Evolutionary conservation across 768 basidiomycete genomes (phyloP), one percentile per base, ranked within the genome.

Genomic region (Pisolithus tinctorius): DNA sequence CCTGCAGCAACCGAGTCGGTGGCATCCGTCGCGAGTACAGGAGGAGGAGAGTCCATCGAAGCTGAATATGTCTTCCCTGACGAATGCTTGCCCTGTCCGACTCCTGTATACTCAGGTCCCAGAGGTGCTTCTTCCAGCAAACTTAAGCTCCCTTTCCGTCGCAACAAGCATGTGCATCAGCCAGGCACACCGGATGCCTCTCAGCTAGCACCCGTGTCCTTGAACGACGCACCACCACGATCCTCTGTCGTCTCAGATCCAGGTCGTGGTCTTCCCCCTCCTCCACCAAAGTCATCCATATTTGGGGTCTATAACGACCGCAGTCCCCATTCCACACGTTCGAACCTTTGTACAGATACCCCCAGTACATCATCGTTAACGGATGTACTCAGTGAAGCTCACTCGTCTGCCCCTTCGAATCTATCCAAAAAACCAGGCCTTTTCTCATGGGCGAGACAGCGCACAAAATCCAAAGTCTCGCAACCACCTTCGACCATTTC

Each of bases 241-340:
- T 72, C 68, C 5, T 60, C 68, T 46, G 67, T 70, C 6, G 69
- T 66, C 6, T 76, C 79, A 40, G 78, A 79, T 47, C 63, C 71
- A 4, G 79, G 76, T 14, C 59, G 67, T 17, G 71, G 69, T 25
- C 56, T 72, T 26, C 74, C 74, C 31, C 83, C 81, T 4, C 82
- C 85, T 1, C 84, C 84, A 1, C 76, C 77, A 20, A 81, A 81
- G 60, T 81, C 80, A 2, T 76, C 81, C 40, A 74, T 87, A 50
- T 86, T 88, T 64, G 78, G 75, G 9, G 74, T 75, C 5, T 78
- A 83, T 57, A 76, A 68, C 25, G 82, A 79, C 60, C 75, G 75
- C 25, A 66, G 66, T 58, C 70, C 67, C 58, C 70, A 75, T 51
- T 85, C 85, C 16, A 82, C 83, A 27, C 79, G 77, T 55, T 88